phyloP scores from a whole-genome alignment of 768 basidiomycete genomes.

The Auricularia cornea region DNA sequence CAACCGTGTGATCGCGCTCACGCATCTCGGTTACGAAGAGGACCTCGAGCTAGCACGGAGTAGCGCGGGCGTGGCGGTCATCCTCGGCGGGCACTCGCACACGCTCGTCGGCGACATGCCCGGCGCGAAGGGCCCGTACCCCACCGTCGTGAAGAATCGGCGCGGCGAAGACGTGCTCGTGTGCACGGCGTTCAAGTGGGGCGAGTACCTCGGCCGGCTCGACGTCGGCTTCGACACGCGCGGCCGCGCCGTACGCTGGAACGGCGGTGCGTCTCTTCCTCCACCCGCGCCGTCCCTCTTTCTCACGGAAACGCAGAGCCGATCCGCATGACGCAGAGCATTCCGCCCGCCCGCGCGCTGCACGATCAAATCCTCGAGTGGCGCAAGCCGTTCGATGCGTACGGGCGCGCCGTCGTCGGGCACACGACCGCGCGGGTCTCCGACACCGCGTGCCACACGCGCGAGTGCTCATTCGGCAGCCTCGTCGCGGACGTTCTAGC shows the following conservation, averaged over 20 bases:
- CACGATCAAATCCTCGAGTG: constrained; percentile 32
- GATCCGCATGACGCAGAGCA: constrained; percentile 33
- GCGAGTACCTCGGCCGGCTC: constrained; percentile 38
- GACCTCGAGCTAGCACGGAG: constrained; percentile 34
- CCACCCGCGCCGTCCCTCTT: too few species aligned
- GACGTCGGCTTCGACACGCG: constrained; percentile 32
- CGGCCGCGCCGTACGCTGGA: constrained; percentile 32
- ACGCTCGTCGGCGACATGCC: constrained; percentile 36
- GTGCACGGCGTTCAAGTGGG: constrained; percentile 38
- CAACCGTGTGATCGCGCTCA: constrained; percentile 35
- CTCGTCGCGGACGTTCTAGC: constrained; percentile 36
- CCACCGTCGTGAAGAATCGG: constrained; percentile 35
- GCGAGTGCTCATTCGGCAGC: constrained; percentile 36
- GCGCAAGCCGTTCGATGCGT: constrained; percentile 31
- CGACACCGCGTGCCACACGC: constrained; percentile 30
- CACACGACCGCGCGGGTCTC: constrained; percentile 27
- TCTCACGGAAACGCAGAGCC: too few species aligned
- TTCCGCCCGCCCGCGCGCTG: constrained; percentile 26
- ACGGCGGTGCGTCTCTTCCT: constrained; percentile 20
- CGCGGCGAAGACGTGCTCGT: constrained; percentile 40
- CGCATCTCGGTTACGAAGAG: constrained; percentile 39
- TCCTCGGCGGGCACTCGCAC: constrained; percentile 37
- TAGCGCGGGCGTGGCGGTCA: constrained; percentile 32
- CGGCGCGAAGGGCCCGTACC: constrained; percentile 34
- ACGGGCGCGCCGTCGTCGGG: constrained; percentile 30